Evolutionary conservation across 1,284 basidiomycete genomes (phyloP).

Genomic region (Coniferiporia weirii): DNA sequence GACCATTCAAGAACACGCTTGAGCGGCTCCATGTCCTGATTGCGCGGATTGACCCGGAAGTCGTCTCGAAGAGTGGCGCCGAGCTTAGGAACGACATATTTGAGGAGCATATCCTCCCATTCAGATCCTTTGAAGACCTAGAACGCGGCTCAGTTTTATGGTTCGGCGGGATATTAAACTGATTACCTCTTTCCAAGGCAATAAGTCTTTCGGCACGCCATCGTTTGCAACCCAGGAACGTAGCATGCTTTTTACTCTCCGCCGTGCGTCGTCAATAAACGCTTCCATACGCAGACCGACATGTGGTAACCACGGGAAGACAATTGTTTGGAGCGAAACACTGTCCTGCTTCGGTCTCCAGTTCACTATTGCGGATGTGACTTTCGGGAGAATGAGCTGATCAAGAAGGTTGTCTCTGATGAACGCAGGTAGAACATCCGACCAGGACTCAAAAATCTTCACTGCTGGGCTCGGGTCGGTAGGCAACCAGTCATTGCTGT

Average conservation of each 20-base stretch:
- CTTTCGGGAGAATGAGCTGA: constrained; percentile 91
- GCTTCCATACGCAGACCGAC: constrained; percentile 76
- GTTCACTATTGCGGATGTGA: constrained; percentile 76
- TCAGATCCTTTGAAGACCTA: constrained; percentile 73
- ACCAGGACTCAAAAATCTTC: constrained; percentile 85
- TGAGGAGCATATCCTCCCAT: constrained; percentile 90
- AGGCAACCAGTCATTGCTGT: constrained; percentile 84
- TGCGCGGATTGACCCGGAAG: constrained; percentile 83
- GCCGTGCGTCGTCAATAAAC: constrained; percentile 77
- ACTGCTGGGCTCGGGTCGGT: constrained; percentile 71
- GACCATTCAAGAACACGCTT: constrained; percentile 78
- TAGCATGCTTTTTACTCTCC: constrained; percentile 78
- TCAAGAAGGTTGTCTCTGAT: constrained; percentile 93
- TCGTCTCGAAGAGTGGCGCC: constrained; percentile 74
- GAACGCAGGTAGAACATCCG: constrained; percentile 81
- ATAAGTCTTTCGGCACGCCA: constrained; percentile 68
- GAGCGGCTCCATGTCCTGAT: constrained; percentile 84
- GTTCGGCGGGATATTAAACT: too few relatives aligned
- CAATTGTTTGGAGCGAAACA: constrained; percentile 68
- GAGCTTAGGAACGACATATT: constrained; percentile 88
- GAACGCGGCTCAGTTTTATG: neutral
- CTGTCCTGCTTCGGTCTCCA: constrained; percentile 67
- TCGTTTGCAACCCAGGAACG: constrained; percentile 76
- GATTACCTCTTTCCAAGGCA: constrained; percentile 73
- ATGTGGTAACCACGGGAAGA: constrained; percentile 95